A percentile compares a stretch with the other conserved stretches of the same genome.
Evolutionary conservation across 176 grass and related monocot genomes (phyloP).

Genomic region (Echinochloa phyllopogon): DNA sequence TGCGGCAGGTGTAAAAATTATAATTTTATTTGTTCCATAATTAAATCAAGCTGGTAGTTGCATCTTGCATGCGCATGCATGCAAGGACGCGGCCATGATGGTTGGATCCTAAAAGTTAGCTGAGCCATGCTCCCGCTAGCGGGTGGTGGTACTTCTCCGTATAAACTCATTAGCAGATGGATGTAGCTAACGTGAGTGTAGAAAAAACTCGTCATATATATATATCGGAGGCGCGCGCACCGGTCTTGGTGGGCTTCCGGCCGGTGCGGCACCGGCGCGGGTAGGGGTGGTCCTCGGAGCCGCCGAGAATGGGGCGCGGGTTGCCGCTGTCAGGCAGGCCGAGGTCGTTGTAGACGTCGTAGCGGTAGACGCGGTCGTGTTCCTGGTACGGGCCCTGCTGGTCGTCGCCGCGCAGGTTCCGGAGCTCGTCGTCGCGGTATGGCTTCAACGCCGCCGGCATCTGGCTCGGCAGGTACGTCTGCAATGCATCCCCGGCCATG

Average conservation of each 20-base stretch:
- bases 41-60: no score
- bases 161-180: no score
- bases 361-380: slow-evolving; percentile 42
- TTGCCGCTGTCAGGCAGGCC: background rate
- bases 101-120: no score
- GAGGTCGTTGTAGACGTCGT: slow-evolving; percentile 33
- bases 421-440: slow-evolving; percentile 19
- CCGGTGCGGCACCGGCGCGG: slow-evolving; percentile 19
- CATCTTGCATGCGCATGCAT: no score
- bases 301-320: background rate
- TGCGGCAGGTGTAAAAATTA: no score
- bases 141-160: no score
- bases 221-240: background rate
- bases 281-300: background rate
- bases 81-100: no score
- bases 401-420: slow-evolving; percentile 16
- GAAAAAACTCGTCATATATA: no score
- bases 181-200: no score
- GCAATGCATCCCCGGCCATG: no score
- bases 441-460: slow-evolving; percentile 18
- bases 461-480: slow-evolving; percentile 11
- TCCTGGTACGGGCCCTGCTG: background rate
- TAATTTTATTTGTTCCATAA: no score
- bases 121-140: no score
- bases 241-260: background rate